Evolutionary conservation across 306 rosid species (phyloP).

Genomic region (Prinsepia uniflora): DNA sequence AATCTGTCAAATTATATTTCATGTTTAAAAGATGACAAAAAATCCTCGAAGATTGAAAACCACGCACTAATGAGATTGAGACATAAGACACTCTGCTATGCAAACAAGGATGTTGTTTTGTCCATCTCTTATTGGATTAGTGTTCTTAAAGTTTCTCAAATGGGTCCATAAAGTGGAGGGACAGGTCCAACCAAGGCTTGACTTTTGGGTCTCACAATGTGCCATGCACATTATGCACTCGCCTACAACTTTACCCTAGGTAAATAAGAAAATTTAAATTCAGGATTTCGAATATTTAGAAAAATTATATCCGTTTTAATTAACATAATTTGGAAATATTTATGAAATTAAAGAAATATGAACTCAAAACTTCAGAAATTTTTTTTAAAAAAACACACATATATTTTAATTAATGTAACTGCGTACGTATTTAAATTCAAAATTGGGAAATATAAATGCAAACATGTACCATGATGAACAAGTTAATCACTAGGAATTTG

Average conservation of each 20-base stretch:
- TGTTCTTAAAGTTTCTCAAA: slow-evolving; percentile 12
- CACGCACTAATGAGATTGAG: slow-evolving; percentile 35
- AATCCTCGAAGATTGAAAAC: slow-evolving; percentile 24
- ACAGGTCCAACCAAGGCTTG: background rate
- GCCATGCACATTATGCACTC: background rate
- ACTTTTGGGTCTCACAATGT: slow-evolving; percentile 14
- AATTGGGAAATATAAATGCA: background rate
- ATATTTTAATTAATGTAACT: too few relatives aligned
- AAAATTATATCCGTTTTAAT: too few relatives aligned
- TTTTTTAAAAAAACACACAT: too few relatives aligned
- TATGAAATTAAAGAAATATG: too few relatives aligned
- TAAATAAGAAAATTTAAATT: slow-evolving; percentile 20
- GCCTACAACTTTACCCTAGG: slow-evolving; percentile 23
- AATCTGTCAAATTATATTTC: slow-evolving; percentile 9
- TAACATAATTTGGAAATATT: too few relatives aligned
- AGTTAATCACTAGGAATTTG: slow-evolving; percentile 1
- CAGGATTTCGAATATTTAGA: too few relatives aligned
- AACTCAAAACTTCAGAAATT: too few relatives aligned
- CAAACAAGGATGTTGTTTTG: slow-evolving; percentile 39
- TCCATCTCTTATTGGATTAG: slow-evolving; percentile 22
- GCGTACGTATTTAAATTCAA: too few relatives aligned
- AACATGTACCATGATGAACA: slow-evolving; percentile 16
- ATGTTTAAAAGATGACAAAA: slow-evolving; percentile 1
- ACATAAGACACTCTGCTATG: slow-evolving; percentile 24
- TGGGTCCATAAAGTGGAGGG: background rate